Evolutionary conservation across 345 rosid genomes (phyloP), one percentile per base, ranked within the genome.

Genomic region (Gossypium stocksii): DNA sequence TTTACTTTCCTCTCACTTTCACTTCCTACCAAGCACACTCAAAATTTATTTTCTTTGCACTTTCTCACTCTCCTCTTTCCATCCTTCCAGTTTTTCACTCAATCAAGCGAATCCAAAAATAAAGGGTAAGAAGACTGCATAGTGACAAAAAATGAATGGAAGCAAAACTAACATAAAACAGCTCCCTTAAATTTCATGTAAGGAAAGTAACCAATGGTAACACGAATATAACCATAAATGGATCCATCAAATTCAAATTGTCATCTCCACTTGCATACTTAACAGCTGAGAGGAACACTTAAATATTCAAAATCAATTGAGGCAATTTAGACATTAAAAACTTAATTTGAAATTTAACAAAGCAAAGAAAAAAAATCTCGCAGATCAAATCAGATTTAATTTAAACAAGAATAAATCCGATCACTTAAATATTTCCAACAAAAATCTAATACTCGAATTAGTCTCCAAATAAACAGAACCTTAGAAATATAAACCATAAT

Each of bases 301-400:
- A 70, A 29, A 27, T 29, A 17, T 51, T 52, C 25, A 12, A 20
- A 57, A 51, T 27, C 60, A 17, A 51, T 29, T 29, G 41, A 15
- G 58, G 7, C 44, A 69, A 41, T 38, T 51, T 16, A 57, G 25
- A 27, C 45, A 51, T 25, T 16, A 49, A 49, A 48, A 25, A 25
- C 44, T 9, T 17, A 25, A 9, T 0, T 29, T 69, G 0, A 9
- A 51, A 23, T 9, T 48, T 16, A 3, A 48, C 13, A 51, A 27
- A 51, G 38, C 4, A 29, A 52, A 16, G 3, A 10, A 53, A 53
- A 53, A 53, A 4, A 51, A n/a, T 66, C 56, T 58, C 7, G 2
- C 60, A 17, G 60, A 51, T 69, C 73, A 69, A 51, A 51, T 16
- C 52, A 25, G 72, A 51, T 51, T 51, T 27, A 52, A 52, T 27